A percentile compares a stretch with the other conserved stretches of the same genome.
phyloP scores from a whole-genome alignment of 129 eudicot genomes.

The Flaveria linearis region DNA sequence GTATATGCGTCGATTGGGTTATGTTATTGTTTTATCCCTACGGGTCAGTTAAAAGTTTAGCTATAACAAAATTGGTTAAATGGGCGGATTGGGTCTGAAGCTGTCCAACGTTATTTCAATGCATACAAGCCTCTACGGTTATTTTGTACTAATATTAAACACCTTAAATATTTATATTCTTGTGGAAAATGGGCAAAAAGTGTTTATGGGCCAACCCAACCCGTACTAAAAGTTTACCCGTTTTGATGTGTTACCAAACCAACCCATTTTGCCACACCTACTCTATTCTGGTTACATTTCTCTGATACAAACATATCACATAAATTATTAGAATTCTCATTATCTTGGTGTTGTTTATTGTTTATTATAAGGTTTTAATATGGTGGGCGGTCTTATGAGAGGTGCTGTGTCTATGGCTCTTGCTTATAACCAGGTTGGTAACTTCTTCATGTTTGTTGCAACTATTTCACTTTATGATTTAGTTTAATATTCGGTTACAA shows the following conservation, averaged over 20 bases:
- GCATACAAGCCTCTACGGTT: background rate
- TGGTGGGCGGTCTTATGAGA: conserved; percentile 99
- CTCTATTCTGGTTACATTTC: conserved; percentile 5
- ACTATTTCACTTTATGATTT: background rate
- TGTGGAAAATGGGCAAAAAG: background rate
- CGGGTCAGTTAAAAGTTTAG: background rate
- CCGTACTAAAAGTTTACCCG: background rate
- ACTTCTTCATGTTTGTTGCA: conserved; percentile 23
- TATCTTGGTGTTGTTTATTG: background rate
- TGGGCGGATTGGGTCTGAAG: too few relatives aligned
- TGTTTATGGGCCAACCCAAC: conserved; percentile 2
- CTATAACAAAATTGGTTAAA: background rate
- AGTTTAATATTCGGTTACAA: background rate
- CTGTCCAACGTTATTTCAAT: too few relatives aligned
- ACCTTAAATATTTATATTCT: background rate
- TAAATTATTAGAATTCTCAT: conserved; percentile 9
- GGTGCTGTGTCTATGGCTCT: conserved; percentile 99
- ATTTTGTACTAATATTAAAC: background rate
- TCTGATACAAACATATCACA: conserved; percentile 1
- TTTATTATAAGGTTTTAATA: conserved; percentile 55
- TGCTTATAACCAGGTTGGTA: conserved; percentile 87
- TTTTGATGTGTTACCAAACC: conserved; percentile 13
- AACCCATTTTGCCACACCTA: background rate
- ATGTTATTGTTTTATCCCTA: background rate
- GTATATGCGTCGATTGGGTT: background rate